Evolutionary conservation across 495 filamentous ascomycete genomes (phyloP).

Genomic region (Neurospora sp.): DNA sequence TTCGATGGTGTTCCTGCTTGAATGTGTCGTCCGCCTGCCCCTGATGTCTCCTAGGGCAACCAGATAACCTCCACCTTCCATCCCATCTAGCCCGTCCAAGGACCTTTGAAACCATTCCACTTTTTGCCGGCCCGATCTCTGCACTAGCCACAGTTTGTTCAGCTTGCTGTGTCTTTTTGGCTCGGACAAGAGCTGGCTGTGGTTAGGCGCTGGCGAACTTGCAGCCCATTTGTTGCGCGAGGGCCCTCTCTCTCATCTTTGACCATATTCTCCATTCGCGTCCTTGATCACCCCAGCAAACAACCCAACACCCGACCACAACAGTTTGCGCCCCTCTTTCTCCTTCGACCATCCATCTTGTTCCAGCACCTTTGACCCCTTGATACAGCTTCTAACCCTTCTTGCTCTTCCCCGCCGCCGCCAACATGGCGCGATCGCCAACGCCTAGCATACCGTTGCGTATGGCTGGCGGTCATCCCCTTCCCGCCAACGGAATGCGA

Average conservation of each 20-base stretch:
- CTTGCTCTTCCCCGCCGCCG: neutral
- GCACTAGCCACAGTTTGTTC: neutral
- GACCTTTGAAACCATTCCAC: neutral
- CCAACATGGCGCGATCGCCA: neutral
- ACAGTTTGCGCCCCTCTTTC: neutral
- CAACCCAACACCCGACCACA: neutral
- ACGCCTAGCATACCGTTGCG: neutral
- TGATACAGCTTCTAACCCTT: neutral
- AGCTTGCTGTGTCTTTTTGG: neutral
- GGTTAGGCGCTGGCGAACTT: neutral
- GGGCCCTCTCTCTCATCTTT: neutral
- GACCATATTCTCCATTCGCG: neutral
- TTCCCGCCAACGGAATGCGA: neutral
- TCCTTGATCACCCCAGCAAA: neutral
- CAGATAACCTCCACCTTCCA: neutral
- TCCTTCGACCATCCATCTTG: neutral
- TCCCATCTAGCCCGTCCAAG: neutral
- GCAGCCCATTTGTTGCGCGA: neutral
- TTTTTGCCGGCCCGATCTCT: neutral
- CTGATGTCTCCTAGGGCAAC: neutral
- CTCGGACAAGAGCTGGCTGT: neutral
- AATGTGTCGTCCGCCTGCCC: neutral
- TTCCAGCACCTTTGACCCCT: neutral
- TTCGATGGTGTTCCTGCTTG: neutral
- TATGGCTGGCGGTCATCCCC: neutral